Percentiles rank a stretch among this genome's conserved stretches.
Evolutionary conservation across 2,329 filamentous ascomycete genomes (phyloP).

Genomic region (Trichoderma sp.): DNA sequence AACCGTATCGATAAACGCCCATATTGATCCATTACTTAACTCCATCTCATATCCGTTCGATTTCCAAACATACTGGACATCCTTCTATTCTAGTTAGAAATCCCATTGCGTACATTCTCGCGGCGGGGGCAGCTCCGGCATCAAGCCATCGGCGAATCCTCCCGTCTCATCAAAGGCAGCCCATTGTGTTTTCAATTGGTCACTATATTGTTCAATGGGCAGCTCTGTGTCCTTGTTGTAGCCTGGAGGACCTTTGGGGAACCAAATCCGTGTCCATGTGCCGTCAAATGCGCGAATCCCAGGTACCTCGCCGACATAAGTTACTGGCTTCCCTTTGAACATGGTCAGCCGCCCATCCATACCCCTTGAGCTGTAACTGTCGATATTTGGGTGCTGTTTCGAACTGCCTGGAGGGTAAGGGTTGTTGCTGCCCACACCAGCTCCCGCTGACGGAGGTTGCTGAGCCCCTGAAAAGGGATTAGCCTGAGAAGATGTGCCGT

Average conservation of each 20-base stretch:
- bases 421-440: constrained; percentile 24
- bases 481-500: constrained; percentile 22
- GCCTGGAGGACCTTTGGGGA: constrained; percentile 67
- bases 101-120: constrained; percentile 75
- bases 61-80: neutral
- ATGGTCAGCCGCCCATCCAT: constrained; percentile 49
- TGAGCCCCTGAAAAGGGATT: constrained; percentile 31
- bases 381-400: constrained; percentile 46
- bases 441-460: constrained; percentile 1
- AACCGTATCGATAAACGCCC: constrained; percentile 15
- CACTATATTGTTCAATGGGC: constrained; percentile 57
- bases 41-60: constrained; percentile 2
- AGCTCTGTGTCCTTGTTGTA: constrained; percentile 66
- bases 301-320: constrained; percentile 55
- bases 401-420: constrained; percentile 49
- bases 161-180: constrained; percentile 64
- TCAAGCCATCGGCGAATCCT: constrained; percentile 66
- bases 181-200: constrained; percentile 64
- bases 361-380: constrained; percentile 46
- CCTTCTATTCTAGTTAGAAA: constrained; percentile 50
- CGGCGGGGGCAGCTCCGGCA: constrained; percentile 78
- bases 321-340: constrained; percentile 66
- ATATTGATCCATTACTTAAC: constrained; percentile 5
- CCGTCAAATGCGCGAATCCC: constrained; percentile 55
- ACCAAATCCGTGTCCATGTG: constrained; percentile 67